phyloP scores from a whole-genome alignment of 1,284 basidiomycete genomes.

The Mycena citricolor region DNA sequence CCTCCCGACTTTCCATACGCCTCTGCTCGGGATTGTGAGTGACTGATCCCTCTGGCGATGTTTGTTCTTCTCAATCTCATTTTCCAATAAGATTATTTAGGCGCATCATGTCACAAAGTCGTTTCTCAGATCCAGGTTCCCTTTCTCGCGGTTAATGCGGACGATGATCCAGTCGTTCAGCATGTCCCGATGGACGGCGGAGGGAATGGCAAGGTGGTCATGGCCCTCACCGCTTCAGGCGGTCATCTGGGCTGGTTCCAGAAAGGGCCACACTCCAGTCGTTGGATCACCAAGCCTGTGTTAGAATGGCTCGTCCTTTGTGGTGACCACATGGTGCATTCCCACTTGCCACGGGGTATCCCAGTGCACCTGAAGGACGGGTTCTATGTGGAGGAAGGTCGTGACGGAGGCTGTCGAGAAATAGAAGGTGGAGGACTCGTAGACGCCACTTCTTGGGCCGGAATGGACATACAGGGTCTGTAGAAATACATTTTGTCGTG shows the following conservation, averaged over 20 bases:
- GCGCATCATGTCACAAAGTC: slow-evolving; percentile 57
- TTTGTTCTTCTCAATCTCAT: not conserved
- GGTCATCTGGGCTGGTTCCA: slow-evolving; percentile 98
- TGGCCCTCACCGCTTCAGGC: slow-evolving; percentile 76
- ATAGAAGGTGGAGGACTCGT: slow-evolving; percentile 41
- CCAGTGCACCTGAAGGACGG: slow-evolving; percentile 48
- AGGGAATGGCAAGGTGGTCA: slow-evolving; percentile 65
- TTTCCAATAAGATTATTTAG: slow-evolving; percentile 62
- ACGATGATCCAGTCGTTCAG: slow-evolving; percentile 87
- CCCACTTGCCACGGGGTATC: slow-evolving; percentile 30
- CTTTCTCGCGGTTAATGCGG: slow-evolving; percentile 82
- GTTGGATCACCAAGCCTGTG: slow-evolving; percentile 75
- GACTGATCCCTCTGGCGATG: not conserved
- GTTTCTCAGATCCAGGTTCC: slow-evolving; percentile 64
- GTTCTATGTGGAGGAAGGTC: slow-evolving; percentile 56
- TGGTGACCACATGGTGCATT: slow-evolving; percentile 49
- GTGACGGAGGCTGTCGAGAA: slow-evolving; percentile 50
- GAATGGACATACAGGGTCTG: slow-evolving; percentile 39
- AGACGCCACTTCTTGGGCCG: slow-evolving; percentile 29
- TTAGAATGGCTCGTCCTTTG: slow-evolving; percentile 72
- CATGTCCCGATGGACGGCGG: slow-evolving; percentile 60
- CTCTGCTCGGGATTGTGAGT: slow-evolving; percentile 60
- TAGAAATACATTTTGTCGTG: slow-evolving; percentile 26
- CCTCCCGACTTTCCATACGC: slow-evolving; percentile 78
- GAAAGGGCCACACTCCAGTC: slow-evolving; percentile 41